Percentiles rank a stretch among this genome's conserved stretches.
These are phyloP conservation scores for Solanum tacnaense DNA, from an alignment of 257 asterid species.

Conservation along the genomic window DNA sequence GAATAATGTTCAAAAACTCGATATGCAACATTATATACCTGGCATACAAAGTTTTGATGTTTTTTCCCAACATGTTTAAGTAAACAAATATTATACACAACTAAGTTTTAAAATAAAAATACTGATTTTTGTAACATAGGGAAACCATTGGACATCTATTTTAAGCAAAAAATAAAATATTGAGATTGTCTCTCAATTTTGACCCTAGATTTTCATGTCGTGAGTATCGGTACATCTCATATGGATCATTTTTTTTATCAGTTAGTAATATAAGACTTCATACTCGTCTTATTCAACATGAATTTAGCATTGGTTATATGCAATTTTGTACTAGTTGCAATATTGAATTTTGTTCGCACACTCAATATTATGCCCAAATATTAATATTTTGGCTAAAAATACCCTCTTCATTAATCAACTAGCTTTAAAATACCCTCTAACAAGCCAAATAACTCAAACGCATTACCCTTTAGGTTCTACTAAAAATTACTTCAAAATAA, in stretches of 20 bases:
- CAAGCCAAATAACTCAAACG: not conserved
- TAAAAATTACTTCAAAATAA: no score
- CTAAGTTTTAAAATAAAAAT: not conserved
- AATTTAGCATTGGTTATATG: not conserved
- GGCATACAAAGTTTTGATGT: not conserved
- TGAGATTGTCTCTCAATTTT: not conserved
- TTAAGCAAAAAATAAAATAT: not conserved
- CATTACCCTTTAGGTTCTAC: no score
- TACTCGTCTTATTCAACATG: no score
- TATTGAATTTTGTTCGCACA: no score
- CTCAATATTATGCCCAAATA: no score
- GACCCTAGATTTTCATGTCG: not conserved
- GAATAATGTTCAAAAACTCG: not conserved
- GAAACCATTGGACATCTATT: not conserved
- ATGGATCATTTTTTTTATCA: no score
- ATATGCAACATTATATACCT: not conserved
- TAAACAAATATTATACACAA: not conserved
- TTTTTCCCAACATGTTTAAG: not conserved
- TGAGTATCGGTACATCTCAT: no score
- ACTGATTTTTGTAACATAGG: not conserved
- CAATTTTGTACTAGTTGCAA: not conserved
- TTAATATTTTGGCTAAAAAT: not conserved
- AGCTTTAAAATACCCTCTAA: not conserved
- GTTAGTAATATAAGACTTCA: no score
- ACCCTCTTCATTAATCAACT: no score